Evolutionary conservation across 805 yeast genomes (phyloP), one percentile per base, ranked within the genome.

Genomic region (Candida taoyuanica): DNA sequence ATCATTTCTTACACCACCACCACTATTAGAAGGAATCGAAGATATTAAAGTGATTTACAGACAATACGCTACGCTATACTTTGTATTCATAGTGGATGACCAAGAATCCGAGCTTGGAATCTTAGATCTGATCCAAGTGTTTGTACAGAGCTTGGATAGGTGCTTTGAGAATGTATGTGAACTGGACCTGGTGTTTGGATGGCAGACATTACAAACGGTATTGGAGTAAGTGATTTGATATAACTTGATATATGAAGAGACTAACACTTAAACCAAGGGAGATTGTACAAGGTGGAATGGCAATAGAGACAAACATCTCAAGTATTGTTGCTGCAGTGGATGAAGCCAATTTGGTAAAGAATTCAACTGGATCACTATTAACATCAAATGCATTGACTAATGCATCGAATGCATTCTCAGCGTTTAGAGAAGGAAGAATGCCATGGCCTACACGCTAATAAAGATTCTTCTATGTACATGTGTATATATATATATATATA

Each of bases 221-320:
- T 61, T 89, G 34, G 93, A 82, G 53, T 51, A 36, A 30, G 55
- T 49, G 14, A n/a, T n/a, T n/a, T n/a, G n/a, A n/a, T 15, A 15
- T 21, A 21, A 8, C 9, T 21, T 21, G 24, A 21, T 21, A 11
- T 8, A 21, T 21, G 11, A 8, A 7, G 24, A 21, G 24, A 21
- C 21, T 17, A 29, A 26, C 29, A 7, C 55, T 24, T 8, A 5
- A 17, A n/a, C n/a, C n/a, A 27, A 51, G 56, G 52, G 98, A 93
- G 53, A 83, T 93, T 24, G 81, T 93, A 1, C 98, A 93, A 58
- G 98, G 98, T 18, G 98, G 98, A 0, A 82, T 93, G 94, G 98
- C 93, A 7, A 85, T 93, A 26, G 98, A 93, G 58, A 89, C 98
- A 2, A 86, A 81, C 49, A 86, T 88, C 16, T 56, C 65, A 18